phyloP scores from a whole-genome alignment of 768 basidiomycete species.

The Leccinum subtestaceum region DNA sequence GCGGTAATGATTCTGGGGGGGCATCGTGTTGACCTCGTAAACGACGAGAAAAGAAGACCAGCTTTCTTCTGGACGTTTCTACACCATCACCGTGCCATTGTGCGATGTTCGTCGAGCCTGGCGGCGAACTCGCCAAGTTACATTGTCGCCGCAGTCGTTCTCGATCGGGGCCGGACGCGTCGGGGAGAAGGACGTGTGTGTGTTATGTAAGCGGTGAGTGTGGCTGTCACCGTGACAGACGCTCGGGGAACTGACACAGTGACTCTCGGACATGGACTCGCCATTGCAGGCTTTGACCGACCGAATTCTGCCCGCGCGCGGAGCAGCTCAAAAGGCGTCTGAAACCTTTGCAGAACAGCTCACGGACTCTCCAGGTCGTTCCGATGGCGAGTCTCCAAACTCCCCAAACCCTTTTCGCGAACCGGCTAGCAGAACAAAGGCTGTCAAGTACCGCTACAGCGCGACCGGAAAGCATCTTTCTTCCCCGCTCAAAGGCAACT shows the following conservation, averaged over 20 bases:
- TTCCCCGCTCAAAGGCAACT: constrained; percentile 30
- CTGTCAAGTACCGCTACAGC: constrained; percentile 33
- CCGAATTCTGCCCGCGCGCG: constrained; percentile 27
- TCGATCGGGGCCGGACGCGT: neutral
- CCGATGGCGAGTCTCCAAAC: constrained; percentile 22
- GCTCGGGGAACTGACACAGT: constrained; percentile 17
- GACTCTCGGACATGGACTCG: neutral
- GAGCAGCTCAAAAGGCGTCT: constrained; percentile 34
- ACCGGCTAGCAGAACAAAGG: constrained; percentile 22
- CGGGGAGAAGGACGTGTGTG: neutral
- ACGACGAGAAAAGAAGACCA: constrained; percentile 2
- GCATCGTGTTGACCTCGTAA: constrained; percentile 1
- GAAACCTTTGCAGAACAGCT: constrained; percentile 35
- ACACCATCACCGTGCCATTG: neutral
- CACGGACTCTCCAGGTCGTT: constrained; percentile 22
- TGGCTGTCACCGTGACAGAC: neutral
- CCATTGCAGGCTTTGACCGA: constrained; percentile 11
- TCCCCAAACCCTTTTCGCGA: constrained; percentile 26
- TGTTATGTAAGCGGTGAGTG: constrained; percentile 18
- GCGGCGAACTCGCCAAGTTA: neutral
- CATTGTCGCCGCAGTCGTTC: constrained; percentile 1
- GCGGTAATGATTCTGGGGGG: constrained; percentile 21
- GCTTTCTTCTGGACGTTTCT: neutral
- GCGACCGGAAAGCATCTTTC: constrained; percentile 34
- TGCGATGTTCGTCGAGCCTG: neutral